A percentile compares a stretch with the other conserved stretches of the same genome.
Evolutionary conservation across 306 rosid genomes (phyloP).

Genomic region (Trifolium repens): DNA sequence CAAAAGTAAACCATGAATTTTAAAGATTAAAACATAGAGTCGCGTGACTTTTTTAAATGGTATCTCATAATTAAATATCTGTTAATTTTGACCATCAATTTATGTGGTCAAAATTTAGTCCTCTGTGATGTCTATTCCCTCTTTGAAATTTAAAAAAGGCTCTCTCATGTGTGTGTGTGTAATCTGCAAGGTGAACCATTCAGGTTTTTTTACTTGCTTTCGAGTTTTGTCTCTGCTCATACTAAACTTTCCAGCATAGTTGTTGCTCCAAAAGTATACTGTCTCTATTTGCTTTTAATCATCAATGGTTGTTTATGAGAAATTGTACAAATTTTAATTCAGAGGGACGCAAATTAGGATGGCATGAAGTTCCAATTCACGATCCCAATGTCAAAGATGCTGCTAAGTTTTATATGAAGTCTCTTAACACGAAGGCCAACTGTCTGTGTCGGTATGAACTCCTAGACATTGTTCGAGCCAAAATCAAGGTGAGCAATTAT

Average conservation of each 20-base stretch:
- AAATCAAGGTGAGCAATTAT: conserved; percentile 48
- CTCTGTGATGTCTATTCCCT: too few species aligned
- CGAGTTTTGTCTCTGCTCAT: neutral
- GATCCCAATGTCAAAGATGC: conserved; percentile 55
- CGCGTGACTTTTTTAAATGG: too few species aligned
- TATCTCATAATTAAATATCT: too few species aligned
- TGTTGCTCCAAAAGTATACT: neutral
- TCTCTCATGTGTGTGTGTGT: neutral
- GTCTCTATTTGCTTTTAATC: neutral
- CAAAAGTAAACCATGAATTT: too few species aligned
- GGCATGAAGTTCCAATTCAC: conserved; percentile 46
- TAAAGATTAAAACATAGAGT: too few species aligned
- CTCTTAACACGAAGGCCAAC: conserved; percentile 43
- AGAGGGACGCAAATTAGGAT: conserved; percentile 45
- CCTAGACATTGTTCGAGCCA: conserved; percentile 47
- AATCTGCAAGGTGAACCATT: neutral
- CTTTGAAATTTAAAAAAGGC: neutral
- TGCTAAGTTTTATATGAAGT: conserved; percentile 50
- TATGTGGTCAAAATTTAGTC: too few species aligned
- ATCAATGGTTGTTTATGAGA: conserved; percentile 27
- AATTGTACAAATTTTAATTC: conserved; percentile 21
- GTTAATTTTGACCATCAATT: too few species aligned
- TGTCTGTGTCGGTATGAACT: conserved; percentile 49
- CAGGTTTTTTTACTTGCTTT: neutral
- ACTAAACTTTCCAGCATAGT: neutral